Evolutionary conservation across 2,329 filamentous ascomycete species (phyloP), one percentile per base, ranked within the genome.

Genomic region (Arachnomyces sp.): DNA sequence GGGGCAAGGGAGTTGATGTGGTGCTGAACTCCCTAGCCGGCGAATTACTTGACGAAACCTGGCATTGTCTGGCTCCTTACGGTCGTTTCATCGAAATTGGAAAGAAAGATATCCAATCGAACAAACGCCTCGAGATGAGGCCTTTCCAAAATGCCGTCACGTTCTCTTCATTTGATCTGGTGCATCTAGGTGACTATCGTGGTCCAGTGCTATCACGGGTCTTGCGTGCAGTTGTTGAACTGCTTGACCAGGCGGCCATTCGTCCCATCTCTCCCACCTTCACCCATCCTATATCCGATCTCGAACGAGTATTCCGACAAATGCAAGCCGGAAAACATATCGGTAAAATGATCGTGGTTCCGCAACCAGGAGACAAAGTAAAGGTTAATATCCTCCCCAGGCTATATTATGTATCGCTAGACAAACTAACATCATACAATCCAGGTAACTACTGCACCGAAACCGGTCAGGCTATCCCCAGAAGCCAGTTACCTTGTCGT

Each of bases 401-500:
- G 47, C 43, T 3, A 42, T 43, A 4, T 40, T 43, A 16, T 31
- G 45, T 17, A 25, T 16, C 32, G 39, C 7, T 20, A 14, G 28
- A 3, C 17, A 28, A 30, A 28, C n/a, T n/a, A n/a, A n/a, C n/a
- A 36, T 18, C 14, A 36, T 14, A 20, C 17, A 33, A 31, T 20
- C 32, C 11, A 15, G 35, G 16, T 39, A 33, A 18, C 25, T 25
- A 25, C 5, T 9, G 9, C 20, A 25, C 9, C 9, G 20, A 5
- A 25, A 25, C n/a, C n/a, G n/a, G n/a, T n/a, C n/a, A 31, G 11
- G 5, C 38, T 46, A 8, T 34, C 35, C 14, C 34, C 41, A 3
- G 49, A 65, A 9, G 61, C 55, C 1, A 71, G 73, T 0, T 79
- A 79, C 42, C 44, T 79, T 2, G 55, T 80, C 2, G 65, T 67